phyloP scores from a whole-genome alignment of 2,329 filamentous ascomycete genomes.

The Pyrenochaeta sp. region DNA sequence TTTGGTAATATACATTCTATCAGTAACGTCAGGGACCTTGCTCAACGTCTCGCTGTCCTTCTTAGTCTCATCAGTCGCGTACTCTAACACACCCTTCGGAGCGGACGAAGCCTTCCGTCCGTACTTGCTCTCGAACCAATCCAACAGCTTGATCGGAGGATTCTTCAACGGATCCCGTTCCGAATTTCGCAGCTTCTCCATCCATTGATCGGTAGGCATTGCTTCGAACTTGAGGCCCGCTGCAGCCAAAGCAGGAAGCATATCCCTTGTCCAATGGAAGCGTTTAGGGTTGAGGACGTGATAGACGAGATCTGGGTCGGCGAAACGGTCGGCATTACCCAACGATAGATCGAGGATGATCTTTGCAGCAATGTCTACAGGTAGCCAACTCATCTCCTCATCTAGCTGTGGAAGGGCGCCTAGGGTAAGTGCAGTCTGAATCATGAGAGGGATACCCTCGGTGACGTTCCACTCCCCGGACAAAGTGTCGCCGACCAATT shows the following conservation, averaged over 20 bases:
- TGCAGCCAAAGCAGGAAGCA: constrained; percentile 59
- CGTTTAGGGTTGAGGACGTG: constrained; percentile 61
- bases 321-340: not conserved
- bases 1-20: constrained; percentile 21
- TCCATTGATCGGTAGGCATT: constrained; percentile 33
- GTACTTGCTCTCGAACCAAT: constrained; percentile 43
- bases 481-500: constrained; percentile 58
- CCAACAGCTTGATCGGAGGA: constrained; percentile 40
- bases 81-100: constrained; percentile 21
- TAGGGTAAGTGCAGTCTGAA: constrained; percentile 57
- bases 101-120: constrained; percentile 12
- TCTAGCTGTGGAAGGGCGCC: constrained; percentile 58
- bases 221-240: constrained; percentile 51
- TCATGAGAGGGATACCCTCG: constrained; percentile 61
- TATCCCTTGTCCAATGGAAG: constrained; percentile 63
- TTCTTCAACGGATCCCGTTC: constrained; percentile 33
- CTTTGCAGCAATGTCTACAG: constrained; percentile 54
- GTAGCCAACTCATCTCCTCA: constrained; percentile 54
- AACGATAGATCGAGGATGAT: constrained; percentile 38
- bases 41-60: constrained; percentile 22
- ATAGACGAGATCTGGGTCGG: constrained; percentile 51
- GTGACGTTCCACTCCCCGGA: constrained; percentile 60
- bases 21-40: constrained; percentile 20
- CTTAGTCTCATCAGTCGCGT: constrained; percentile 22
- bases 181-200: constrained; percentile 31